Conservation (phyloP, 768 basidiomycete species). For the Lyophyllum semitale region DNA sequence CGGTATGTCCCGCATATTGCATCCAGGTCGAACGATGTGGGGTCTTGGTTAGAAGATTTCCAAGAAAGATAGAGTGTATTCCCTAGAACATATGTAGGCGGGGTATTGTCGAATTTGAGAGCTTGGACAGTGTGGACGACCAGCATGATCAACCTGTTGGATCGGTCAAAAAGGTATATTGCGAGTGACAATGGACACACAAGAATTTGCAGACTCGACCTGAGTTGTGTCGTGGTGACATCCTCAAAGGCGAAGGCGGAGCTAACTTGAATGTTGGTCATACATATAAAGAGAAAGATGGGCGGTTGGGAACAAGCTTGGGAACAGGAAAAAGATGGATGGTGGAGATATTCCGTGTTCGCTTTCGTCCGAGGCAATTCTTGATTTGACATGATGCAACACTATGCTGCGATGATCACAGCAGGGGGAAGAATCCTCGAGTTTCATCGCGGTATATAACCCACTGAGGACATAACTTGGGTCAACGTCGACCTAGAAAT, state of each 20-base stretch:
- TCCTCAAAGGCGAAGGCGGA: background rate
- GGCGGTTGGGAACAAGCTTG: no score
- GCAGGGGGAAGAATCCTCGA: no score
- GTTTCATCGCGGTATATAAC: no score
- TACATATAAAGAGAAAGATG: no score
- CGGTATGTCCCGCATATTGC: background rate
- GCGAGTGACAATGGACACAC: background rate
- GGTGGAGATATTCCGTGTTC: background rate
- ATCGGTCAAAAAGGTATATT: background rate
- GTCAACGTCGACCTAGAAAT: no score
- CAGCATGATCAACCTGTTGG: background rate
- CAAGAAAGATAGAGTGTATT: background rate
- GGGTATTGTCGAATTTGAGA: background rate
- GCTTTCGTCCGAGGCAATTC: no score
- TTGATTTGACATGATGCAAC: no score
- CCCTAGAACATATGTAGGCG: background rate
- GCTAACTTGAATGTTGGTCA: no score
- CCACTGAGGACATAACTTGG: no score
- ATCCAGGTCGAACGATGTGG: background rate
- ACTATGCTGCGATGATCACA: no score
- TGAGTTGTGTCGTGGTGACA: background rate
- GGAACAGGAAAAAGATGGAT: background rate
- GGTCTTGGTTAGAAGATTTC: constrained; percentile 1
- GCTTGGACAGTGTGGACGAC: background rate
- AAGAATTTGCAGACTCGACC: background rate